Evolutionary conservation across 2,329 filamentous ascomycete genomes (phyloP).

Genomic region (Microdochium trichocladiopsis): DNA sequence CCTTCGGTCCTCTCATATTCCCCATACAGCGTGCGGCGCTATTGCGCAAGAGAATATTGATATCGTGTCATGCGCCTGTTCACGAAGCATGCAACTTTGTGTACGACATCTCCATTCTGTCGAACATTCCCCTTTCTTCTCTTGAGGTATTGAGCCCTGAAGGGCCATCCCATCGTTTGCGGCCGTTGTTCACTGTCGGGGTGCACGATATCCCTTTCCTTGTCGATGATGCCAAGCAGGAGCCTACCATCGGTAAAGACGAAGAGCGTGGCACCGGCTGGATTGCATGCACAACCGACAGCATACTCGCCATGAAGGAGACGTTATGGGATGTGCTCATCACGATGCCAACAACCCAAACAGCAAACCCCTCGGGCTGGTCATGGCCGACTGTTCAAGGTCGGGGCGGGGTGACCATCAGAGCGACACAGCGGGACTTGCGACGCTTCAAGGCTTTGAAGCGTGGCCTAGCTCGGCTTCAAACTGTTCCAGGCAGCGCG

Average conservation of each 20-base stretch:
- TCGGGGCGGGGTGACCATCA: conserved; percentile 57
- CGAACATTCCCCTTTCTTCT: conserved; percentile 74
- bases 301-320: conserved; percentile 79
- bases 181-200: conserved; percentile 86
- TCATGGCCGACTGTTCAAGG: conserved; percentile 72
- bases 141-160: conserved; percentile 60
- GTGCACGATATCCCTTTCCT: conserved; percentile 87
- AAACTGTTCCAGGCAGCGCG: conserved; percentile 7
- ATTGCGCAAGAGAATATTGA: conserved; percentile 78
- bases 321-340: conserved; percentile 86
- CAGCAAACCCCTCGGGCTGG: conserved; percentile 47
- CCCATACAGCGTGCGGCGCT: conserved; percentile 84
- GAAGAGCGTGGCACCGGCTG: conserved; percentile 59
- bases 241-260: conserved; percentile 26
- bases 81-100: conserved; percentile 86
- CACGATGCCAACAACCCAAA: conserved; percentile 62
- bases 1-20: conserved; percentile 87
- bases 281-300: conserved; percentile 95
- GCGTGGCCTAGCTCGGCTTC: conserved; percentile 49
- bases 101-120: conserved; percentile 88
- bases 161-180: conserved; percentile 57
- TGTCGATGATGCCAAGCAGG: conserved; percentile 48
- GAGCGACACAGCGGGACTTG: conserved; percentile 85
- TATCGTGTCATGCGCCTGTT: conserved; percentile 81
- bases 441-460: conserved; percentile 69